phyloP scores from a whole-genome alignment of 2,329 filamentous ascomycete species.

The Fusarium sacchari region DNA sequence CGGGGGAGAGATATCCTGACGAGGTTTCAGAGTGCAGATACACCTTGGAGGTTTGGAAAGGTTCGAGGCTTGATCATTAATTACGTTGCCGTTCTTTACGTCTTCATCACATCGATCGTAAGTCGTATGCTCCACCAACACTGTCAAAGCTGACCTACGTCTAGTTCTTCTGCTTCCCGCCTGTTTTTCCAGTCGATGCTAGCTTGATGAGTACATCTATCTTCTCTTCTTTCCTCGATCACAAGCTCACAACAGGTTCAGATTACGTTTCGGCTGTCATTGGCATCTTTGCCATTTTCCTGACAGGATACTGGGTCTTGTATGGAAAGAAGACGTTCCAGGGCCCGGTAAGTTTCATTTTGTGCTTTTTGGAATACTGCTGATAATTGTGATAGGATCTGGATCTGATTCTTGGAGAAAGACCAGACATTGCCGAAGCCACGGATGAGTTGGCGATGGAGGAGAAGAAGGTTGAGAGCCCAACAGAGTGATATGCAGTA shows the following conservation, averaged over 20 bases:
- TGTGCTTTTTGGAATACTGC: fast-evolving
- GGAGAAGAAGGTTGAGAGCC: constrained; percentile 15
- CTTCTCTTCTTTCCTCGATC: fast-evolving
- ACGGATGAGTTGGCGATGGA: constrained; percentile 26
- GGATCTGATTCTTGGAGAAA: constrained; percentile 24
- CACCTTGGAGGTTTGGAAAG: constrained; percentile 20
- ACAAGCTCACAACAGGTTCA: background rate
- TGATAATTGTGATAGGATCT: background rate
- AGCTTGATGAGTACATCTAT: constrained; percentile 29
- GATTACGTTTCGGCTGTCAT: constrained; percentile 52
- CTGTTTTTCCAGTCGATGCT: constrained; percentile 22
- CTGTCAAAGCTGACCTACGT: background rate
- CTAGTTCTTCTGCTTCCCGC: constrained; percentile 38
- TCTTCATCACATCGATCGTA: constrained; percentile 31
- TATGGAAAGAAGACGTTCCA: constrained; percentile 33
- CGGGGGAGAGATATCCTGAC: constrained; percentile 7
- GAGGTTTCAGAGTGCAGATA: background rate
- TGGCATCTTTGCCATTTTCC: constrained; percentile 45
- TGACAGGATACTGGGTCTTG: constrained; percentile 17
- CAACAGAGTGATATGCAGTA: background rate
- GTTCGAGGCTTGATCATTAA: constrained; percentile 18
- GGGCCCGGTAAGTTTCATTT: constrained; percentile 14
- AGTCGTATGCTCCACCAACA: fast-evolving
- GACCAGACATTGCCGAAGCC: background rate
- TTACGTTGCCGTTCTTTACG: constrained; percentile 29